Evolutionary conservation across 108 stramenopile genomes (phyloP), one percentile per base, ranked within the genome.

Genomic region (Epipyxis sp.): DNA sequence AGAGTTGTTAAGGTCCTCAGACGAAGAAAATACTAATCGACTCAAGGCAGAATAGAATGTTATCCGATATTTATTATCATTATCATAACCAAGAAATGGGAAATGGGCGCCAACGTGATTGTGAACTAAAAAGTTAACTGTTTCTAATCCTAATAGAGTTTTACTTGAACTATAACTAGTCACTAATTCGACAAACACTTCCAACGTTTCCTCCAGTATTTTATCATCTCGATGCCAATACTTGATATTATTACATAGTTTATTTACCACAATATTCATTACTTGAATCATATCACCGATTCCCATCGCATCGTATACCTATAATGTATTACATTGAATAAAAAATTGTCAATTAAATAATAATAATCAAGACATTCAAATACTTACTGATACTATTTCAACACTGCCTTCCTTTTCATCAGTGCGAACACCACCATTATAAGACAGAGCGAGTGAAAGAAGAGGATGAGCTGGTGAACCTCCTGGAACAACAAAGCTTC

Each of bases 161-260:
- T 97, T 97, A 27, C 90, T 91, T 76, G 92, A 91, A 76, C 91
- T 92, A 91, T 95, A 97, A 45, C 94, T 93, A 45, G 90, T 87
- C 0, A 95, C 92, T 94, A 98, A 95, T 81, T 96, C 97, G 46
- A 92, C 89, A 46, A 98, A 84, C 2, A 98, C 87, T 35, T 93
- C 92, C 45, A 98, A 82, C 1, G 97, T 96, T 46, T 92, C 92
- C 39, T 87, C 83, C 40, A 96, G 81, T 25, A 98, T 89, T 35
- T 94, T 93, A 61, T 92, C 79, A 20, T 93, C 89, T 58, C 92
- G 91, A 1, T 93, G 93, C 95, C 95, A 98, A 83, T 87, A 95
- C 85, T 95, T 96, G 59, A 98, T 89, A 83, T 96, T 96, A 81
- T 94, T 95, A 69, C 94, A 88, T 77, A 96, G 91, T 87, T 98